Base-by-base conservation (phyloP, 805 yeast genomes). In the Teunomyces kruisii region DNA sequence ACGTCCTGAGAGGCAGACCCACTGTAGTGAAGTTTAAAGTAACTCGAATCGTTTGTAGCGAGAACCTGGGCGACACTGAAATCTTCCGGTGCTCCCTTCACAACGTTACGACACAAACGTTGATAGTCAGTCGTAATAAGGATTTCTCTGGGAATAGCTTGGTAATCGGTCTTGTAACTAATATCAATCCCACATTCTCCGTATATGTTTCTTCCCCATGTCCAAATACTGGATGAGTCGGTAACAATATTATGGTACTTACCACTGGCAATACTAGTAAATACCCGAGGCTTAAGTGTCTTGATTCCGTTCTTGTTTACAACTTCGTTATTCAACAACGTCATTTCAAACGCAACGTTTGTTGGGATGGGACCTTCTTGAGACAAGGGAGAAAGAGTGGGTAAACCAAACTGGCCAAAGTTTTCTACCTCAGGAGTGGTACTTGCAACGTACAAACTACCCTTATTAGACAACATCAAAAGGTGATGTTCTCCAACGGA, bases 171-270 rank as follows among this genome's bases (percentile, higher is more conserved):
- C 47, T 80, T 80, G 58, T 81, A 81, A 16, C 78, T 71, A 39
- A 86, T 83, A 6, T 81, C 81, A 39, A 80, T 72, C 9, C 92
- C 96, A 44, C 92, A 72, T 57, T 94, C 92, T n/a, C 98, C 98
- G 61, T 68, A 80, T 3, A 79, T 72, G 61, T 92, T 92, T 46
- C 79, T 79, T 17, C 99, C 99, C 80, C 94, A 91, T 1, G 89
- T 78, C 80, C 85, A 86, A n/a, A 89, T 68, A 42, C 74, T 72
- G n/a, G 70, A 57, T 1, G 70, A 55, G 54, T 88, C 92, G n/a
- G 78, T 61, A 6, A 83, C 92, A 28, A 90, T 61, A 3, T 90
- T 79, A 64, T 89, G 96, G 60, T 72, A 73, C 40, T 75, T 72
- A 8, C 98, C 97, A 47, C 87, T 71, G 0, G 94, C 88, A 33